phyloP scores from a whole-genome alignment of 257 asterid genomes.

The Solanum chmielewskii region DNA sequence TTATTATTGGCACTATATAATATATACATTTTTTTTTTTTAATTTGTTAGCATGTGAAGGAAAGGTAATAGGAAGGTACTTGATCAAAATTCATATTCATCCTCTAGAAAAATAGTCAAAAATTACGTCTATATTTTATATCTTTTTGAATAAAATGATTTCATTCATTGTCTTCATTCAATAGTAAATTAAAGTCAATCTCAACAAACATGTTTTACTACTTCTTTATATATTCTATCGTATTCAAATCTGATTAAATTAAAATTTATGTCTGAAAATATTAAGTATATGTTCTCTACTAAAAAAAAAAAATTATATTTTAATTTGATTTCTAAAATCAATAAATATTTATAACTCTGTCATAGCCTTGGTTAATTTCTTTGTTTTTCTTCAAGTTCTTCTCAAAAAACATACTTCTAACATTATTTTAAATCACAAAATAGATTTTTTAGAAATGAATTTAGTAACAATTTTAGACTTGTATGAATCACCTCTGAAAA shows the following conservation, averaged over 20 bases:
- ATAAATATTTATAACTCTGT: neutral
- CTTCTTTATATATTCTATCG: no score
- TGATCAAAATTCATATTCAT: neutral
- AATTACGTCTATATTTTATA: neutral
- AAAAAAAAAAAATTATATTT: neutral
- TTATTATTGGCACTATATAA: neutral
- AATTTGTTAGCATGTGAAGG: neutral
- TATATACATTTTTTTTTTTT: neutral
- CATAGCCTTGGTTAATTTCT: accelerated
- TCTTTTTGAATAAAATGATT: neutral
- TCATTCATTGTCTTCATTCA: neutral
- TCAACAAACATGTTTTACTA: no score
- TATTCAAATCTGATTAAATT: neutral
- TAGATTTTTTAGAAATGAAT: neutral
- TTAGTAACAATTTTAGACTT: neutral
- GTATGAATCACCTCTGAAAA: neutral
- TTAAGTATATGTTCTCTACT: accelerated
- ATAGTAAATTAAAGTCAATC: neutral
- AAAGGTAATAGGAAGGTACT: neutral
- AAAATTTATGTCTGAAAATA: accelerated
- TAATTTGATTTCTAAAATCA: neutral
- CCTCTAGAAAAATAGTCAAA: neutral
- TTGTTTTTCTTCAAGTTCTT: neutral
- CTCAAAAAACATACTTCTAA: neutral
- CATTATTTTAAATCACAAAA: neutral